Base-by-base conservation (phyloP, 129 eudicot genomes). In the Calendula officinalis region DNA sequence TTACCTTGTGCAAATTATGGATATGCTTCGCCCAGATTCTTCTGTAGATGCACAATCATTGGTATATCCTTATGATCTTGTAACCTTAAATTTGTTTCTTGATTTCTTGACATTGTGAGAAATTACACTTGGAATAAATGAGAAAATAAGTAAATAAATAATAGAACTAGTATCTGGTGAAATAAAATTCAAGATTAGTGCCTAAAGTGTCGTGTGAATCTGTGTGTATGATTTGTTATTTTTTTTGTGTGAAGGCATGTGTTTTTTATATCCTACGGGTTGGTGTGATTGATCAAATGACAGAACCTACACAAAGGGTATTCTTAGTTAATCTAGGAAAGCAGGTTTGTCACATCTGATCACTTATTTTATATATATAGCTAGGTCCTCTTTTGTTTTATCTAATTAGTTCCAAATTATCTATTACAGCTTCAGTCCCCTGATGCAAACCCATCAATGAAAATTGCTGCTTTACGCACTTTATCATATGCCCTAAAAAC, bases 231-330 rank as follows among this genome's bases (percentile, higher is more conserved):
- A 30, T 74, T 78, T 66, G 67, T 56, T 56, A 14, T 13, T 80
- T 70, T 61, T 60, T 76, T n/a, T n/a, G n/a, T n/a, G n/a, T 83
- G 80, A 79, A 92, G 98, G 98, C 98, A 42, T 92, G 96, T 61
- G 95, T 92, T 56, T 78, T 83, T n/a, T 92, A 92, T 70, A 85
- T 92, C 49, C 86, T 92, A 51, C 88, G 98, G 59, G 98, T 92
- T 48, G 98, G 98, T 58, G 80, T 92, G 55, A 88, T 88, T 37
- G 98, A 91, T 82, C 96, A 91, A 70, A 91, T 91, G 98, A 83
- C 83, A 35, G 98, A 91, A 81, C 96, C 98, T 62, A 87, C 95
- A 70, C 98, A 88, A 79, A 85, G 98, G 81, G 80, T 84, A 74
- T 88, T 91, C 51, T 69, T 82, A 57, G 95, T 85, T 68, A 67